Percentiles rank a stretch among this genome's conserved stretches.
phyloP scores from a whole-genome alignment of 257 asterid species.

The Plantago major region DNA sequence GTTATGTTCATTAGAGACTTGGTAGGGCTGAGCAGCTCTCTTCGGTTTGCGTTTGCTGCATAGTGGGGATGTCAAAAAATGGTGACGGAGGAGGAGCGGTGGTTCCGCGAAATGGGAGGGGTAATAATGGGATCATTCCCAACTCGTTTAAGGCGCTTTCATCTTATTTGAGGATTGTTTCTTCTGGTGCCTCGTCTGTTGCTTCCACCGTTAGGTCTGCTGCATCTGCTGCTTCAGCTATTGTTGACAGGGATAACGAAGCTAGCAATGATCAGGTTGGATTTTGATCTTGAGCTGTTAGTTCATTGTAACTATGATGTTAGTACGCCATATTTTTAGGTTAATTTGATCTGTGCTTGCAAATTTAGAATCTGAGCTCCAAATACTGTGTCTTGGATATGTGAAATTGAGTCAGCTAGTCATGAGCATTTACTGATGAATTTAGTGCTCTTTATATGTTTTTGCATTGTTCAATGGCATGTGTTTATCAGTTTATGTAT shows the following conservation, averaged over 20 bases:
- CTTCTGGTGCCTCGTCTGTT: conserved; percentile 77
- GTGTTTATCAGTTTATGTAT: neutral
- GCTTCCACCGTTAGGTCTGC: conserved; percentile 87
- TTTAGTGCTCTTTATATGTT: neutral
- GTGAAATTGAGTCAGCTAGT: conserved; percentile 1
- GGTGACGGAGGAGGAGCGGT: conserved; percentile 64
- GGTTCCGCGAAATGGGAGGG: conserved; percentile 41
- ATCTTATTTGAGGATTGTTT: conserved; percentile 63
- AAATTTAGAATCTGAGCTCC: conserved; percentile 1
- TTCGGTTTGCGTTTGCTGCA: conserved; percentile 11
- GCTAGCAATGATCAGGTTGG: conserved; percentile 67
- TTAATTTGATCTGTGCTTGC: conserved; percentile 6
- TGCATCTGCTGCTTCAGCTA: conserved; percentile 84
- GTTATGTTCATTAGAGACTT: conserved; percentile 38
- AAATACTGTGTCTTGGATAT: neutral
- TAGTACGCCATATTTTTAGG: neutral
- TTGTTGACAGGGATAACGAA: conserved; percentile 75
- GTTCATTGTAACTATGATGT: neutral
- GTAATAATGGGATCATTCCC: conserved; percentile 50
- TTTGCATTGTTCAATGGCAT: neutral
- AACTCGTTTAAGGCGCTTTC: conserved; percentile 70
- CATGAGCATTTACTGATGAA: neutral
- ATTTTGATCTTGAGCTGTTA: neutral
- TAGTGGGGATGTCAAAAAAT: conserved; percentile 8
- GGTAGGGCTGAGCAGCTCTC: conserved; percentile 29